These are phyloP conservation scores for Spergularia azorica DNA, from an alignment of 179 eudicot genomes.

Conservation along the genomic window DNA sequence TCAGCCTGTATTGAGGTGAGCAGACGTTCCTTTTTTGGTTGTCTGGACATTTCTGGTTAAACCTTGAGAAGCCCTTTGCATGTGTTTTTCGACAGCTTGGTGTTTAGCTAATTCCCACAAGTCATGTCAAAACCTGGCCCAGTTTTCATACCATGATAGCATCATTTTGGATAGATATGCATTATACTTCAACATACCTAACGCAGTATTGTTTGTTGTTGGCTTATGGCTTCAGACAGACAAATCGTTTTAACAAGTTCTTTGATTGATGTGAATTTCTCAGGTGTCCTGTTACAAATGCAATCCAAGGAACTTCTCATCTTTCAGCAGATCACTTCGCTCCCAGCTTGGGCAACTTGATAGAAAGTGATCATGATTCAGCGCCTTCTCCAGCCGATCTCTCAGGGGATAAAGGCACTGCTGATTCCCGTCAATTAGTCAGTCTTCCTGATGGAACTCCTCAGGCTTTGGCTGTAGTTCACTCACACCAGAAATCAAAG, in stretches of 20 bases:
- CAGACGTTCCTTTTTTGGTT: background rate
- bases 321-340: slow-evolving; percentile 29
- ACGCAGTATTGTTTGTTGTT: background rate
- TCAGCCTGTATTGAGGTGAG: slow-evolving; percentile 57
- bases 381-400: slow-evolving; percentile 71
- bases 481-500: slow-evolving; percentile 52
- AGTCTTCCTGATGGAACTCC: slow-evolving; percentile 47
- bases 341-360: slow-evolving; percentile 38
- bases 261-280: slow-evolving; percentile 10
- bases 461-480: slow-evolving; percentile 53
- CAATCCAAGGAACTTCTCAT: slow-evolving; percentile 35
- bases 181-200: background rate
- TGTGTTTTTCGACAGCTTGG: background rate
- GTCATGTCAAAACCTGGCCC: no score
- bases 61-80: no score
- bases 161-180: background rate
- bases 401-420: slow-evolving; percentile 47
- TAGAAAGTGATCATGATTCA: slow-evolving; percentile 85
- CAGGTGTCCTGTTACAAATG: slow-evolving; percentile 50
- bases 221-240: background rate
- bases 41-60: background rate
- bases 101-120: background rate
- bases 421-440: slow-evolving; percentile 61
- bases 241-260: slow-evolving; percentile 12
- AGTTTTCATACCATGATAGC: background rate